These are phyloP conservation scores for Fusarium gaditjirri DNA, from an alignment of 2,329 filamentous ascomycete genomes.

Conservation along the genomic window DNA sequence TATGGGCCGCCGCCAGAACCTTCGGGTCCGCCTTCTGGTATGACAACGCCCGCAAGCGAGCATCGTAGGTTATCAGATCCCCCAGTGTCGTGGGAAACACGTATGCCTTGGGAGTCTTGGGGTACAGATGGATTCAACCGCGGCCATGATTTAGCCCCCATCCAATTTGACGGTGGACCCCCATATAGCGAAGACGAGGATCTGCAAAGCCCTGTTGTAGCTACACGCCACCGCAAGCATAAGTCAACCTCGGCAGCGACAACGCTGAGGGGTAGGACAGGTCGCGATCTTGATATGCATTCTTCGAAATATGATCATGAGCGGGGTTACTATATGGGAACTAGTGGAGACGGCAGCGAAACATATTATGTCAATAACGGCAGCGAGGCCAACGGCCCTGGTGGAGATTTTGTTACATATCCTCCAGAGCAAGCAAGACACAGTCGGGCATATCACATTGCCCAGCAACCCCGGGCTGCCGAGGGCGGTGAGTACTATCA, in stretches of 20 bases:
- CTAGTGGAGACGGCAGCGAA: conserved; percentile 76
- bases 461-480: conserved; percentile 59
- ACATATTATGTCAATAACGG: conserved; percentile 78
- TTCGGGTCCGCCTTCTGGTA: conserved; percentile 75
- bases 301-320: conserved; percentile 66
- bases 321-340: conserved; percentile 73
- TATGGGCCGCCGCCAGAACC: conserved; percentile 89
- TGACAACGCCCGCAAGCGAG: conserved; percentile 88
- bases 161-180: conserved; percentile 87
- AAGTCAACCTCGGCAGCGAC: conserved; percentile 71
- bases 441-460: conserved; percentile 58
- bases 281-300: conserved; percentile 58
- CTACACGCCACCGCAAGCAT: conserved; percentile 85
- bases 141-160: conserved; percentile 79
- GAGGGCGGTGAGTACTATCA: conserved; percentile 63
- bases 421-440: conserved; percentile 71
- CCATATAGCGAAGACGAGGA: conserved; percentile 97
- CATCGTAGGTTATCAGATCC: conserved; percentile 84
- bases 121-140: conserved; percentile 65
- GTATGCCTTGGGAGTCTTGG: conserved; percentile 69
- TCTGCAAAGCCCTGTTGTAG: conserved; percentile 89
- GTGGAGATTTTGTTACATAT: conserved; percentile 85
- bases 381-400: conserved; percentile 77
- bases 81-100: conserved; percentile 78
- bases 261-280: conserved; percentile 56